These are phyloP conservation scores for Mycothermus thermophilus DNA, from an alignment of 495 filamentous ascomycete genomes.

Conservation along the genomic window DNA sequence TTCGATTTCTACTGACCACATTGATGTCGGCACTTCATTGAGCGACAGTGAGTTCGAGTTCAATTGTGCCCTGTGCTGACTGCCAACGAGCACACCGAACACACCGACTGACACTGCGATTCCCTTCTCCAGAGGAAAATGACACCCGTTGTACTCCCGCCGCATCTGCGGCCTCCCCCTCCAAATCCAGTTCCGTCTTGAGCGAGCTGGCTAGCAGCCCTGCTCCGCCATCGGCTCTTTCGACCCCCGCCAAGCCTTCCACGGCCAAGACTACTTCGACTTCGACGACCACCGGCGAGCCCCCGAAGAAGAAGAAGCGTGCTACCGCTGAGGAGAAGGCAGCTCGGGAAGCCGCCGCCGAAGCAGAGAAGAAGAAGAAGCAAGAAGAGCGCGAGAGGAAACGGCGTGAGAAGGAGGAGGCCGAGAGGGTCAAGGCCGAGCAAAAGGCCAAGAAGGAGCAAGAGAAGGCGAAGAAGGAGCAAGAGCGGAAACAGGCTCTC, in stretches of 20 bases:
- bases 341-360: constrained; percentile 21
- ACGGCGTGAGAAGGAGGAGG: constrained; percentile 28
- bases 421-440: constrained; percentile 28
- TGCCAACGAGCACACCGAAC: no score
- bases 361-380: constrained; percentile 28
- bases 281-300: constrained; percentile 7
- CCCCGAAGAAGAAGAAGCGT: constrained; percentile 35
- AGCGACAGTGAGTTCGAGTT: constrained; percentile 7
- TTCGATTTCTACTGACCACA: not conserved
- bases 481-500: constrained; percentile 33
- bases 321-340: constrained; percentile 39
- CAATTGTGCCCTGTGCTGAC: not conserved
- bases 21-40: constrained; percentile 3
- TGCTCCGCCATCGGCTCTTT: constrained; percentile 3
- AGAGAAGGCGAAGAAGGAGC: constrained; percentile 33
- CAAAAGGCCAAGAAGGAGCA: constrained; percentile 2
- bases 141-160: not conserved
- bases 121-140: constrained; percentile 12
- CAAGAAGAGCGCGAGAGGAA: constrained; percentile 32
- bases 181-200: constrained; percentile 19
- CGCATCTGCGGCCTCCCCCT: constrained; percentile 8
- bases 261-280: not conserved
- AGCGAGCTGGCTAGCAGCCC: constrained; percentile 25
- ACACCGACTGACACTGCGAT: not conserved
- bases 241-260: constrained; percentile 1